Conservation (phyloP, 1,284 basidiomycete genomes). For the Calocybe gambosa region DNA sequence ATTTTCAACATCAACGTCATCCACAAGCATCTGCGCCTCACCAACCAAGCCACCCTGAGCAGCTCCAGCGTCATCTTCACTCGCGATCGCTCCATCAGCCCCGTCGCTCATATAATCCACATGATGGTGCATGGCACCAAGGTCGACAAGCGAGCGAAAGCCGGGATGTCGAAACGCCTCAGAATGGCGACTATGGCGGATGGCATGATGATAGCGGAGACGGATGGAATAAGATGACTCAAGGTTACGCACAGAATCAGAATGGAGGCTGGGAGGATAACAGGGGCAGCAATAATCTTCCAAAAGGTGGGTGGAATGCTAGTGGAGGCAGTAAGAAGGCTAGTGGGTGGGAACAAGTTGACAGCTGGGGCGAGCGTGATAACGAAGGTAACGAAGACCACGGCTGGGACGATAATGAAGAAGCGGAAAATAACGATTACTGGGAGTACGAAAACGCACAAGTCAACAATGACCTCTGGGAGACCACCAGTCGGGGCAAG, state of each 20-base stretch:
- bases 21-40: conserved; percentile 10
- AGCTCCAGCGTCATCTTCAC: conserved; percentile 4
- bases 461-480: not conserved
- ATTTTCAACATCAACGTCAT: conserved; percentile 16
- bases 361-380: not conserved
- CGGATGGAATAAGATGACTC: conserved; percentile 20
- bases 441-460: not conserved
- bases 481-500: not conserved
- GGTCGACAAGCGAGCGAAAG: conserved; percentile 3
- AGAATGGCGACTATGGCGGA: conserved; percentile 9
- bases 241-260: conserved; percentile 19
- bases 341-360: not conserved
- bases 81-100: conserved; percentile 13
- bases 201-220: conserved; percentile 12
- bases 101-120: conserved; percentile 8
- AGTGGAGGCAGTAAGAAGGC: not conserved
- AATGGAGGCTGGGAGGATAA: conserved; percentile 14
- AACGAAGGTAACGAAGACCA: not conserved
- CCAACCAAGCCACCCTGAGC: not conserved
- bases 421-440: not conserved
- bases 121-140: conserved; percentile 7
- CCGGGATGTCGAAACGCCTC: conserved; percentile 4
- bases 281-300: conserved; percentile 5
- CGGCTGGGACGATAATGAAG: not conserved
- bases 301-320: not conserved